These are phyloP conservation scores for Cavenderia fasciculata DNA, from an alignment of 78 protist genomes.

Conservation along the genomic window DNA sequence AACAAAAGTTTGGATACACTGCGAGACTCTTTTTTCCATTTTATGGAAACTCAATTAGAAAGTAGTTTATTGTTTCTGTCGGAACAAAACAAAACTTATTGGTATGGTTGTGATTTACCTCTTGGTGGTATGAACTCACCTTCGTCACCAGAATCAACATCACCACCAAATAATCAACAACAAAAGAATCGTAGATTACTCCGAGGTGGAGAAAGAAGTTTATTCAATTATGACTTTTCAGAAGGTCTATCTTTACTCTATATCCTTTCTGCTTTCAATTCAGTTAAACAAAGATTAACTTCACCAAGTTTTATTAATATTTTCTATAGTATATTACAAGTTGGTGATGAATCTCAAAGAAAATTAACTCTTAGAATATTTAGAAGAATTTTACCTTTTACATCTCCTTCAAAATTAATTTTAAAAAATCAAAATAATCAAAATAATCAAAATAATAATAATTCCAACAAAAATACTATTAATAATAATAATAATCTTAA, in stretches of 20 bases:
- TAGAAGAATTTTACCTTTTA: slow-evolving; percentile 57
- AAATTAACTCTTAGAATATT: slow-evolving; percentile 54
- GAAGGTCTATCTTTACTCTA: slow-evolving; percentile 38
- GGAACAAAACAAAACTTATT: slow-evolving; percentile 58
- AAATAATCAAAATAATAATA: background rate
- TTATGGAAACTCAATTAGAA: slow-evolving; percentile 61
- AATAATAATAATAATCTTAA: background rate
- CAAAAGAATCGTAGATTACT: slow-evolving; percentile 20
- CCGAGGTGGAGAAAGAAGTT: slow-evolving; percentile 40
- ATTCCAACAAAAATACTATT: background rate
- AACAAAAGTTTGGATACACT: slow-evolving; percentile 16
- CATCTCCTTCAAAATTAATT: slow-evolving; percentile 30
- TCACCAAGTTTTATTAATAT: slow-evolving; percentile 38
- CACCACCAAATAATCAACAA: background rate
- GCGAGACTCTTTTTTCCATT: slow-evolving; percentile 59
- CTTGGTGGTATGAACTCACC: no score
- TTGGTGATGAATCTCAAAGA: slow-evolving; percentile 73
- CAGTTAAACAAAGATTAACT: slow-evolving; percentile 42
- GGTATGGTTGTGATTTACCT: slow-evolving; percentile 7
- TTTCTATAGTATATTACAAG: slow-evolving; percentile 50
- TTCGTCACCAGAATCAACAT: background rate
- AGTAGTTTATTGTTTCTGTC: slow-evolving; percentile 11
- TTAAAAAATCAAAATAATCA: no score
- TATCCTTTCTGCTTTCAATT: slow-evolving; percentile 46
- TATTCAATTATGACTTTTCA: slow-evolving; percentile 15